Evolutionary conservation across 2,329 filamentous ascomycete species (phyloP).

Genomic region (Seiridium unicorne): DNA sequence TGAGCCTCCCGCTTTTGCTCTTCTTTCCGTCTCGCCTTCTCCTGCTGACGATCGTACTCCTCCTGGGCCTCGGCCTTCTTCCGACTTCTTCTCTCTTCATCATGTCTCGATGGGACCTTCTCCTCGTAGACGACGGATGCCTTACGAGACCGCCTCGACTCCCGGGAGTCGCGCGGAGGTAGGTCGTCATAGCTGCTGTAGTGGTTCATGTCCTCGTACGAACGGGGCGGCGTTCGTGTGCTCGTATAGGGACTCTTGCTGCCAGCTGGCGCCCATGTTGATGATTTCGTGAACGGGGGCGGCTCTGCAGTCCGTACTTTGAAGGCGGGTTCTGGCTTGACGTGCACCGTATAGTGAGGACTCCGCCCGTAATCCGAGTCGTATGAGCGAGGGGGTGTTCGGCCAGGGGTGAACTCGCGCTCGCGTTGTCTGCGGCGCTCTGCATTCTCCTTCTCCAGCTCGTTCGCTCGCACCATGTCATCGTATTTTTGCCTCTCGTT

Average conservation of each 20-base stretch:
- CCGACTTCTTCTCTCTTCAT: constrained; percentile 28
- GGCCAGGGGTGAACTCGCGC: constrained; percentile 8
- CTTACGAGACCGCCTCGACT: constrained; percentile 12
- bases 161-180: constrained; percentile 14
- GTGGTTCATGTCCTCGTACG: constrained; percentile 8
- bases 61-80: constrained; percentile 21
- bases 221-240: constrained; percentile 8
- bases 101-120: constrained; percentile 33
- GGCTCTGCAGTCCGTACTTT: constrained; percentile 8
- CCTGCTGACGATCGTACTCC: constrained; percentile 25
- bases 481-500: constrained; percentile 73
- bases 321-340: neutral
- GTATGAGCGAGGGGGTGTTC: constrained; percentile 8
- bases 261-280: neutral
- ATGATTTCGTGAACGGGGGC: constrained; percentile 2
- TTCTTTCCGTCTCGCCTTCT: constrained; percentile 10
- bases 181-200: constrained; percentile 9
- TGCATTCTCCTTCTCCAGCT: constrained; percentile 40
- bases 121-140: constrained; percentile 18
- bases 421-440: constrained; percentile 6
- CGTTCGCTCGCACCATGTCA: constrained; percentile 57
- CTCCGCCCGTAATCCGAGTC: neutral
- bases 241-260: constrained; percentile 5
- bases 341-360: constrained; percentile 6
- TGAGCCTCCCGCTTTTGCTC: constrained; percentile 15